phyloP scores from a whole-genome alignment of 2,329 filamentous ascomycete species.

The Cordyceps javanica region DNA sequence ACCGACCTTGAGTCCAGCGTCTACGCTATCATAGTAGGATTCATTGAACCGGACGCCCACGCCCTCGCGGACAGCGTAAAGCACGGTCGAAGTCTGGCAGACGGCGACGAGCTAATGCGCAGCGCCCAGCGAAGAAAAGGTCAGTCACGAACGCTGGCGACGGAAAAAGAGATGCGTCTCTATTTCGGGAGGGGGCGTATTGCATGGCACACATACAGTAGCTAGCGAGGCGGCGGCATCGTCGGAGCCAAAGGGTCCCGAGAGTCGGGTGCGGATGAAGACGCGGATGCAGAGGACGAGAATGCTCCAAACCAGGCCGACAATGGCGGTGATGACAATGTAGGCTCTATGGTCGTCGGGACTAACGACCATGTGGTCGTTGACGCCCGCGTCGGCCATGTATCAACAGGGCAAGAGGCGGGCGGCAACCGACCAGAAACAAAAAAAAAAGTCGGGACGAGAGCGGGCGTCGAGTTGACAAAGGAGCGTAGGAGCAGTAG shows the following conservation, averaged over 20 bases:
- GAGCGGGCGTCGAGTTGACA: neutral
- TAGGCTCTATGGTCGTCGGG: slow-evolving; percentile 14
- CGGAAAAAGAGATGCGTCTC: neutral
- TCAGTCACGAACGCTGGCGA: neutral
- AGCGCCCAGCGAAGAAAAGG: neutral
- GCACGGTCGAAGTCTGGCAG: slow-evolving; percentile 11
- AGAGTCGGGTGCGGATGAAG: slow-evolving; percentile 15
- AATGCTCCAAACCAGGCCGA: slow-evolving; percentile 16
- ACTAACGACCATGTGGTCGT: slow-evolving; percentile 9
- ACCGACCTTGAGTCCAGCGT: slow-evolving; percentile 15
- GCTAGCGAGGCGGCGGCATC: slow-evolving; percentile 14
- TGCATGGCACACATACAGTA: slow-evolving; percentile 12
- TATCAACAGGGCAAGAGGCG: neutral
- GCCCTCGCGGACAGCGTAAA: slow-evolving; percentile 13
- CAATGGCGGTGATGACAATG: slow-evolving; percentile 15
- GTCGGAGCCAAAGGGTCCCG: slow-evolving; percentile 15
- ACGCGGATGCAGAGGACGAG: slow-evolving; percentile 15
- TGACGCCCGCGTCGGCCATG: slow-evolving; percentile 6
- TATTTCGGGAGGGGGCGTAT: neutral
- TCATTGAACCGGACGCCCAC: slow-evolving; percentile 12
- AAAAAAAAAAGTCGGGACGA: neutral
- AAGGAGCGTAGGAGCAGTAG: neutral
- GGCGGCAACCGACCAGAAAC: neutral
- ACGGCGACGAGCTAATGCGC: slow-evolving; percentile 10
- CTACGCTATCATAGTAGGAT: neutral